Evolutionary conservation across 2,329 filamentous ascomycete genomes (phyloP).

Genomic region (Fusarium abutilonis): DNA sequence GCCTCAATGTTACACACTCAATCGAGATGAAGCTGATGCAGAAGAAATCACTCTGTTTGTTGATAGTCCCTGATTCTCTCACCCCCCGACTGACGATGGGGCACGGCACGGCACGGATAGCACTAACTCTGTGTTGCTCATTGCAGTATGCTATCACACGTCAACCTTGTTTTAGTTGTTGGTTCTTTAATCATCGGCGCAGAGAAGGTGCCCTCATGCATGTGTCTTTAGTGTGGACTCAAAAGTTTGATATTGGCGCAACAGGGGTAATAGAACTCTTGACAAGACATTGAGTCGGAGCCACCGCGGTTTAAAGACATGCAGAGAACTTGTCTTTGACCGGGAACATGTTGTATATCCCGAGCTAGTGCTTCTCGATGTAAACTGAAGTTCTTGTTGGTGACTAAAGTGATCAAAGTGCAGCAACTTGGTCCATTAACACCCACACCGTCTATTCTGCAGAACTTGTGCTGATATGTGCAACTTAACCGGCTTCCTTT

Average conservation of each 20-base stretch:
- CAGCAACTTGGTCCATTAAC: slow-evolving; percentile 29
- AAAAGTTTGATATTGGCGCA: slow-evolving; percentile 19
- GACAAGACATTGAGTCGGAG: slow-evolving; percentile 18
- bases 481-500: slow-evolving; percentile 18
- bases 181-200: slow-evolving; percentile 10
- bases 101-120: slow-evolving; percentile 22
- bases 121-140: slow-evolving; percentile 11
- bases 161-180: slow-evolving; percentile 20
- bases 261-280: slow-evolving; percentile 12
- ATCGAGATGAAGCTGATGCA: slow-evolving; percentile 29
- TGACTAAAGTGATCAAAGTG: slow-evolving; percentile 33
- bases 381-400: slow-evolving; percentile 38
- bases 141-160: slow-evolving; percentile 12
- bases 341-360: slow-evolving; percentile 9
- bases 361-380: slow-evolving; percentile 22
- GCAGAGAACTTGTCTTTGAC: slow-evolving; percentile 28
- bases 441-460: slow-evolving; percentile 36
- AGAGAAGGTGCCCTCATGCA: slow-evolving; percentile 23
- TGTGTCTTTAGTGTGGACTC: slow-evolving; percentile 5
- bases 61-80: slow-evolving; percentile 10
- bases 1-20: slow-evolving; percentile 10
- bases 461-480: slow-evolving; percentile 17
- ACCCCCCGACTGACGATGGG: slow-evolving; percentile 20
- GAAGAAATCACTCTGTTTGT: slow-evolving; percentile 15
- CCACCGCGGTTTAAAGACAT: slow-evolving; percentile 12